Evolutionary conservation across 2,329 filamentous ascomycete species (phyloP), one percentile per base, ranked within the genome.

Genomic region (Clarireedia paspali): DNA sequence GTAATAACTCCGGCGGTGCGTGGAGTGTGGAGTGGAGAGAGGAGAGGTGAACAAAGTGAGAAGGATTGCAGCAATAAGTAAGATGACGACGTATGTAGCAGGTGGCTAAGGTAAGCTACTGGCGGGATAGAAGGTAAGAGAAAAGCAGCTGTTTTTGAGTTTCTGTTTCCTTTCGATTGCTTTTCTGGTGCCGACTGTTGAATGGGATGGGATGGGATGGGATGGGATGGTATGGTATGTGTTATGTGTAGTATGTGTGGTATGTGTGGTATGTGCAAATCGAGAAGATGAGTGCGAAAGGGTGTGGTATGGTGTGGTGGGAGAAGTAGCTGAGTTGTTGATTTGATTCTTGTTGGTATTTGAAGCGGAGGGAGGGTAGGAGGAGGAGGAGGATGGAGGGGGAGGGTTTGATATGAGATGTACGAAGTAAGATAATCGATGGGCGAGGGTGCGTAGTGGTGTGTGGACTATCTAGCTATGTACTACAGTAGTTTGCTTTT

Each of bases 341-440:
- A 24, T 51, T 46, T 53, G 50, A 42, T 42, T 2, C 6, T n/a
- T 42, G 5, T 14, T 47, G 9, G 15, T 47, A 47, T 10, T 39
- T 39, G 39, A 45, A 54, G 36, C 39, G 52, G 42, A 54, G 45
- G 39, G 20, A 23, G 30, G 14, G 45, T 17, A 40, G 27, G 34
- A 40, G 20, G 20, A 14, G 15, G 36, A 47, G 17, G 36, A n/a
- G 7, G 9, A 30, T 38, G 34, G 42, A 27, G 20, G 26, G 23
- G 20, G 20, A 20, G 20, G 27, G 45, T 36, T 40, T 48, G 46
- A 55, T 50, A 55, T 53, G 50, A 14, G 40, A 47, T 53, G 27
- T 9, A 27, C 26, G 1, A 6, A 24, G 20, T 47, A 14, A 17
- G 34, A 46, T 23, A 26, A n/a, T 24, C 20, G 30, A 34, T 34